phyloP scores from a whole-genome alignment of 495 filamentous ascomycete genomes.

The Aspergillus egyptiacus region DNA sequence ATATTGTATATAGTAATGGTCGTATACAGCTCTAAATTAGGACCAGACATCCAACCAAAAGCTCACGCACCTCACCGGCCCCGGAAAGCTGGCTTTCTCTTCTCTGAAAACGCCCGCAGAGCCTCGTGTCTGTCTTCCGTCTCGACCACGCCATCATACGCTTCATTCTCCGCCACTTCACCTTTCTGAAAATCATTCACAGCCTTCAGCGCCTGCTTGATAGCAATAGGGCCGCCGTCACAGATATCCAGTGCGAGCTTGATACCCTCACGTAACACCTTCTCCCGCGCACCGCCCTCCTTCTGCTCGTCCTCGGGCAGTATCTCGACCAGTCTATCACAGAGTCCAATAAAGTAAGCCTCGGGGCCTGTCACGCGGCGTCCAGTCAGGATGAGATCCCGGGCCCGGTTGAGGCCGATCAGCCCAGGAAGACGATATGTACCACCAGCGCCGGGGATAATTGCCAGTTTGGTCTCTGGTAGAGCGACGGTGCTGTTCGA shows the following conservation, averaged over 20 bases:
- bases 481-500: conserved; percentile 69
- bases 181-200: conserved; percentile 53
- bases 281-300: conserved; percentile 51
- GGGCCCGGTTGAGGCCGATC: conserved; percentile 67
- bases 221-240: conserved; percentile 76
- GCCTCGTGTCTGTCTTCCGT: conserved; percentile 86
- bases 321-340: conserved; percentile 74
- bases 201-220: conserved; percentile 65
- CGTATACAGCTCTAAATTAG: not conserved
- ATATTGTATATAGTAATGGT: not conserved
- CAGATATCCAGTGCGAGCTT: conserved; percentile 76
- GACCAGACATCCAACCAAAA: not conserved
- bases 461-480: conserved; percentile 85
- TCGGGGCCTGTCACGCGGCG: conserved; percentile 70
- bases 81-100: conserved; percentile 79
- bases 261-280: conserved; percentile 66
- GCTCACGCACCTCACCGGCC: conserved; percentile 38
- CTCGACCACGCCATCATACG: conserved; percentile 71
- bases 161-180: conserved; percentile 66
- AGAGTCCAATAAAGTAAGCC: conserved; percentile 77
- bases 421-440: conserved; percentile 76
- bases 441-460: conserved; percentile 91
- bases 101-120: conserved; percentile 79
- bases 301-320: conserved; percentile 49
- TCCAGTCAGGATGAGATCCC: conserved; percentile 83